Base-by-base conservation (phyloP, 163 green algal species). In the Scenedesmus sp. region DNA sequence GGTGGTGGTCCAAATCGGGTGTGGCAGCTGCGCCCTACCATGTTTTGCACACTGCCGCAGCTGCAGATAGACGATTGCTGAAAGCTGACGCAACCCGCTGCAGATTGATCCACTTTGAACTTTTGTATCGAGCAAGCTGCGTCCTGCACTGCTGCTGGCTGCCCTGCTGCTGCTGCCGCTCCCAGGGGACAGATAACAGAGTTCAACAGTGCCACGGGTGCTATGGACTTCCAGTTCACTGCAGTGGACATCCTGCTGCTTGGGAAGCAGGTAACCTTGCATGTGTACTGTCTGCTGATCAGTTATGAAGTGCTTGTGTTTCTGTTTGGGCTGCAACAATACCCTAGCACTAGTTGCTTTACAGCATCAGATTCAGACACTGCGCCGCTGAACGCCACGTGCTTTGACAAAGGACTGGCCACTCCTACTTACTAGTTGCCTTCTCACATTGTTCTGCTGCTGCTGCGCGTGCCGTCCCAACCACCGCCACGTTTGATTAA, bases 171-270 rank as follows among this genome's bases (percentile, higher is more conserved):
- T 23, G 70, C 18, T 57, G 5, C 23, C 77, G 83, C 59, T 13
- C 9, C 57, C 83, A 88, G 82, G 13, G 90, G 90, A 16, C 62
- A 62, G 2, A 52, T 93, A 4, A 90, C 56, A 20, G 57, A 59
- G 16, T 90, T 70, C 70, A 15, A 73, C 7, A 2, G 20, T 52
- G 34, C 13, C 23, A 92, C 54, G 13, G 90, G 90, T 6, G 90
- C 64, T 10, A 82, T 93, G 67, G 84, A 87, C 15, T 93, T 93
- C 13, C 90, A 93, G 46, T 93, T 93, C 70, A 93, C 13, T 26
- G 55, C 84, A 26, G 90, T 93, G 5, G 90, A 93, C 70, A 90
- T 93, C 59, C 67, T 93, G 73, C 54, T 93, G 26, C 73, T 93
- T 20, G 90, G 82, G 6, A 90, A 90, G 54, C 60, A 93, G 90